Percentiles rank a stretch among this genome's conserved stretches.
Evolutionary conservation across 257 asterid genomes (phyloP).

Genomic region (Ajuga chamaepitys): DNA sequence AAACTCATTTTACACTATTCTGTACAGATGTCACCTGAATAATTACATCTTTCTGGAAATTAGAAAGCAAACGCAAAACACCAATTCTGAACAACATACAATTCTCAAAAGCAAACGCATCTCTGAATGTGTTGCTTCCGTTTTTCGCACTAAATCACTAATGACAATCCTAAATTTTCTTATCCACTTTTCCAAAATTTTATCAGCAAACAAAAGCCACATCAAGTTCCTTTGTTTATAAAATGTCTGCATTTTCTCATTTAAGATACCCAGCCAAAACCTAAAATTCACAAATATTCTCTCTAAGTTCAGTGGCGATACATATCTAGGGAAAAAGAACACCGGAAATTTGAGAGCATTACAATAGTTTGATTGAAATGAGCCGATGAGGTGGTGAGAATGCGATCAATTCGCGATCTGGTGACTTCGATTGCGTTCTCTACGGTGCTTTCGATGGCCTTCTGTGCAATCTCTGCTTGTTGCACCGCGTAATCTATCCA

Average conservation of each 20-base stretch:
- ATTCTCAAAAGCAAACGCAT: not conserved
- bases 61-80: not conserved
- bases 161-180: not conserved
- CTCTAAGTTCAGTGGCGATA: not conserved
- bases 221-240: not conserved
- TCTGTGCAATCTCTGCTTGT: slow-evolving; percentile 62
- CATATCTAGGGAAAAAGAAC: not conserved
- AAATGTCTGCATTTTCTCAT: not conserved
- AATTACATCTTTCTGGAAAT: not conserved
- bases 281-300: not conserved
- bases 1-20: not conserved
- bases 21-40: not conserved
- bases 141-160: not conserved
- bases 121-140: not conserved
- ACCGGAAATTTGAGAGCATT: slow-evolving; percentile 17
- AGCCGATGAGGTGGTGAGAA: slow-evolving; percentile 69
- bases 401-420: slow-evolving; percentile 63
- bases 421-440: slow-evolving; percentile 59
- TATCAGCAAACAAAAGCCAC: not conserved
- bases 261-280: not conserved
- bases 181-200: not conserved
- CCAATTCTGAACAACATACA: not conserved
- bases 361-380: slow-evolving; percentile 79
- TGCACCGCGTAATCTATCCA: slow-evolving; percentile 67
- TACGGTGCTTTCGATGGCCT: slow-evolving; percentile 36